Base-by-base conservation (phyloP, 2,329 filamentous ascomycete species). In the Arthrobotrys iridis region DNA sequence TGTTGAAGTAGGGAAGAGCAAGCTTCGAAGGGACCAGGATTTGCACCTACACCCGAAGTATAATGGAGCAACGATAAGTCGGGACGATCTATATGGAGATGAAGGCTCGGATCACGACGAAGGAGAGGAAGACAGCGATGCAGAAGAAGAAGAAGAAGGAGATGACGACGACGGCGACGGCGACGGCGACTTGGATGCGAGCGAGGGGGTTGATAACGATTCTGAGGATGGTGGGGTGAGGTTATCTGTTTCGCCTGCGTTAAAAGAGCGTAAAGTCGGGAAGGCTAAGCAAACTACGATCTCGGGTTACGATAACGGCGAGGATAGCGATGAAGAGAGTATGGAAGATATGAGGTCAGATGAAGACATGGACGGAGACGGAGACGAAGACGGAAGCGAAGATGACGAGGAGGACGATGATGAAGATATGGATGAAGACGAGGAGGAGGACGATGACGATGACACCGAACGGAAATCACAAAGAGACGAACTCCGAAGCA, bases 1-100 rank as follows among this genome's bases (percentile, higher is more conserved):
- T 81, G 87, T 91, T 45, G 83, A 86, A 60, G 92, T 97, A 30
- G 91, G 90, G 18, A 95, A 93, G 85, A 95, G 91, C 83, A 94
- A 91, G 81, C 84, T 97, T 78, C 89, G 93, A 77, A 90, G 92
- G 80, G 88, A 88, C 70, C 89, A 92, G 33, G 86, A 86, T 22
- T 30, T 90, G 15, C 83, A 87, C 0, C 85, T 97, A 0, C 94
- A 93, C 0, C 89, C 90, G 11, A 87, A 92, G 80, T 98, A 98
- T 82, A 86, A 89, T 77, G 93, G 94, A 8, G 86, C 91, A 15
- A 87, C 88, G 52, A 87, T 97, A 35, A 93, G 89, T 78, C 87
- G 93, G 67, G 84, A 89, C 46, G 88, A 87, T 10, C 83, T 93
- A 13, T 85, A 89, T 1, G 84, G 84, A 18, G 81, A 84, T 4